phyloP scores from a whole-genome alignment of 768 basidiomycete genomes.

The Asterophora parasitica region DNA sequence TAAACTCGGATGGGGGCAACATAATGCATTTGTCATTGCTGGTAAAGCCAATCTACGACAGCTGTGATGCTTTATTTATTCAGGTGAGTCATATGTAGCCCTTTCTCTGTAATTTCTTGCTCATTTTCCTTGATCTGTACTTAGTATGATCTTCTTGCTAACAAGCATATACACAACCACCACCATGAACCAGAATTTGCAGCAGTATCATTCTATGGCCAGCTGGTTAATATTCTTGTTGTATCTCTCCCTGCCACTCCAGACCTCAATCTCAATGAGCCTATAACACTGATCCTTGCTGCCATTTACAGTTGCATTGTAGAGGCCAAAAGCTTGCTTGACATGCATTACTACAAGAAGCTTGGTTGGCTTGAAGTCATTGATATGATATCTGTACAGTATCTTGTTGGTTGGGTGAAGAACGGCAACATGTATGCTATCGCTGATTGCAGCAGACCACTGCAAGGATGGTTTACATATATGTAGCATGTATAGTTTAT shows the following conservation, averaged over 20 bases:
- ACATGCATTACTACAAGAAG: slow-evolving; percentile 19
- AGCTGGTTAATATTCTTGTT: slow-evolving; percentile 26
- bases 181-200: slow-evolving; percentile 10
- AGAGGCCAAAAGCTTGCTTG: slow-evolving; percentile 8
- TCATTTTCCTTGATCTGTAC: slow-evolving; percentile 3
- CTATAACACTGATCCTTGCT: slow-evolving; percentile 21
- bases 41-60: slow-evolving; percentile 13
- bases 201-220: slow-evolving; percentile 26
- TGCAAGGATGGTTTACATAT: too few species aligned
- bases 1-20: slow-evolving; percentile 29
- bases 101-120: not conserved
- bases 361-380: slow-evolving; percentile 18
- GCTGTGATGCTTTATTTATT: slow-evolving; percentile 28
- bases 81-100: slow-evolving; percentile 20
- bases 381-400: slow-evolving; percentile 23
- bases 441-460: slow-evolving; percentile 22
- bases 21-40: slow-evolving; percentile 20
- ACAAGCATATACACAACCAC: slow-evolving; percentile 17
- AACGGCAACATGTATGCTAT: slow-evolving; percentile 20
- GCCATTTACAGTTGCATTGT: slow-evolving; percentile 18
- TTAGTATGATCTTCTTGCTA: slow-evolving; percentile 31
- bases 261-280: slow-evolving; percentile 11
- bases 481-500: too few species aligned
- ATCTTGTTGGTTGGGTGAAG: slow-evolving; percentile 21
- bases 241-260: slow-evolving; percentile 17